Conservation (phyloP, 371 early-diverging fungal species). For the Apophysomyces elegans region DNA sequence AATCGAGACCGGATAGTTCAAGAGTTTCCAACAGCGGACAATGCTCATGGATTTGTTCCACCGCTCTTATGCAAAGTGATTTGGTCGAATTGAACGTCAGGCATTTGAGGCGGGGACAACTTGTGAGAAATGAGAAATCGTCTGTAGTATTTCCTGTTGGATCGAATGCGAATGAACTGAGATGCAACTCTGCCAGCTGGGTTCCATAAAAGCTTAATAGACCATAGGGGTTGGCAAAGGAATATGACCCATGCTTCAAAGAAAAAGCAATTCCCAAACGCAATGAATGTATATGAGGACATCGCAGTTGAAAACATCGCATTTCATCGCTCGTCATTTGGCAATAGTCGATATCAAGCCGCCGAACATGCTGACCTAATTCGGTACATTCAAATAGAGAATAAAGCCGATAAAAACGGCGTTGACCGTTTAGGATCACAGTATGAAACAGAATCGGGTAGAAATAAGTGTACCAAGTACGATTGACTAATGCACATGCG, state of each 20-base stretch:
- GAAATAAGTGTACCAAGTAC: not conserved
- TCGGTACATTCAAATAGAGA: not conserved
- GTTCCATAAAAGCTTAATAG: not conserved
- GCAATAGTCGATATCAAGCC: not conserved
- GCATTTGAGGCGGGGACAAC: not conserved
- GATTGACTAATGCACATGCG: not conserved
- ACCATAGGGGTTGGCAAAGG: not conserved
- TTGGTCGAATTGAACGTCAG: constrained; percentile 3
- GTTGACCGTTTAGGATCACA: not conserved
- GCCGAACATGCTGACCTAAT: not conserved
- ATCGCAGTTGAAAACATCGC: not conserved
- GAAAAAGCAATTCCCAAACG: not conserved
- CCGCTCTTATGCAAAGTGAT: not conserved
- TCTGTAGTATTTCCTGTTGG: not conserved
- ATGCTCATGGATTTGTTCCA: not conserved
- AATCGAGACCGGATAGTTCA: not conserved
- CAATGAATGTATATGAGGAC: not conserved
- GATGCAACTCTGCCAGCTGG: not conserved
- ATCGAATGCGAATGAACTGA: not conserved
- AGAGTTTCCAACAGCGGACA: not conserved
- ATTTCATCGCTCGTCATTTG: not conserved
- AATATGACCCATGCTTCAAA: constrained; percentile 2
- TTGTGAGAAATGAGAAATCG: not conserved
- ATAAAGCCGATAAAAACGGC: not conserved
- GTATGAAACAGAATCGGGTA: not conserved